Base-by-base conservation (phyloP, 2,329 filamentous ascomycete species). In the Aspergillus cejpii region DNA sequence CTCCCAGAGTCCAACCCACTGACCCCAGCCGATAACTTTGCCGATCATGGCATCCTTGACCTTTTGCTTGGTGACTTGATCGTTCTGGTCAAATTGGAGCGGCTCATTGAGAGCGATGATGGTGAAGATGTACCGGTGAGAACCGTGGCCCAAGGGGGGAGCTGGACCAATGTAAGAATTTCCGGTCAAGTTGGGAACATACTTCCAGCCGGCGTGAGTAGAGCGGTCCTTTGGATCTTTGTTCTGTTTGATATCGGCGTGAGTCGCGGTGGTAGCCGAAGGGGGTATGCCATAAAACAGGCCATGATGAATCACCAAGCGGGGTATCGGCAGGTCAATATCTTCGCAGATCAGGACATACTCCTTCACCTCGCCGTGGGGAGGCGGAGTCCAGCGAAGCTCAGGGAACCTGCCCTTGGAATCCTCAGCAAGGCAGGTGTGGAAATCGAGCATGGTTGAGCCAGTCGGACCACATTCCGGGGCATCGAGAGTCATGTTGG, bases 51-150 rank as follows among this genome's bases (percentile, higher is more conserved):
- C 58, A 2, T 46, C 49, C 14, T 55, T 55, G n/a, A 66, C 52
- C 39, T 64, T 52, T 7, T 50, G 46, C 36, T 59, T 59, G 29
- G 41, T 59, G 14, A 55, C 53, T 11, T 54, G 53, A 17, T 57
- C 54, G 1, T 53, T 50, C 3, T 36, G 12, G 1, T 48, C 47
- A 10, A 62, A 53, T 2, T 55, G 45, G 5, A 65, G 40, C 3
- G 41, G 38, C 21, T 55, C 53, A 4, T 54, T 53, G 23, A 66
- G 53, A 5, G 61, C 61, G 3, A 65, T 45, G 8, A 66, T 50
- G 6, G 61, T 59, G 41, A 56, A 65, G 14, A 64, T 49, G 37
- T 65, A 67, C 6, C 62, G 57, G 48, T 67, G 64, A 4, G 34
- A 33, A 10, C 63, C 63, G 28, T 67, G 62, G 0, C 60, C 63